Percentiles rank a stretch among this genome's conserved stretches.
Conservation (phyloP, 345 rosid species). For the Raphanus sativus region DNA sequence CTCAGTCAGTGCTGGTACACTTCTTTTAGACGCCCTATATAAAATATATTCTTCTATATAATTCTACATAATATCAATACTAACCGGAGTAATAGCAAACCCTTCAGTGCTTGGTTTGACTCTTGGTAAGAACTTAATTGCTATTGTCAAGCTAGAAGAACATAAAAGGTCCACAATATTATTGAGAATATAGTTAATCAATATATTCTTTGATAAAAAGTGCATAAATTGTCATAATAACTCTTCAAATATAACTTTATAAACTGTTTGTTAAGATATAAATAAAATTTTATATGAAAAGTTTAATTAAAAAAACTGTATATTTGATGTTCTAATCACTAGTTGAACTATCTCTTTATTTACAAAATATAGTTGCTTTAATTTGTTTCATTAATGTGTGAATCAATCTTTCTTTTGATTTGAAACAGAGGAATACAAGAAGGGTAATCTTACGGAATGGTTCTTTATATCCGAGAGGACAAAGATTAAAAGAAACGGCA, state of each 20-base stretch:
- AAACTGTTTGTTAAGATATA: too few species aligned
- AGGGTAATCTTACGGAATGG: conserved; percentile 22
- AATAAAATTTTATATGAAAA: too few species aligned
- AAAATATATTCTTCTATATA: not conserved
- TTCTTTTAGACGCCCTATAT: not conserved
- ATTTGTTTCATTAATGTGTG: not conserved
- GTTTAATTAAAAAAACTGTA: too few species aligned
- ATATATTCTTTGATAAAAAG: too few species aligned
- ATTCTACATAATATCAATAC: not conserved
- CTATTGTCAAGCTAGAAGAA: not conserved
- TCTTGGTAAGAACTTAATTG: not conserved
- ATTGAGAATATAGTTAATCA: not conserved
- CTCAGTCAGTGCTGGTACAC: not conserved
- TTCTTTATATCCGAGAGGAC: conserved; percentile 8
- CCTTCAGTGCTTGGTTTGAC: not conserved
- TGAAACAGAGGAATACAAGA: conserved; percentile 6
- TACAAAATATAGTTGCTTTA: not conserved
- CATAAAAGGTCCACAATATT: not conserved
- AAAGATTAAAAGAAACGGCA: not conserved
- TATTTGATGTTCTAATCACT: not conserved
- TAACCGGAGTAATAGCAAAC: not conserved
- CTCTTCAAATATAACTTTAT: too few species aligned
- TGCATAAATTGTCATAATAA: too few species aligned
- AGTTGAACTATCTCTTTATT: not conserved
- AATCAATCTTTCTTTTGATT: conserved; percentile 1